A percentile compares a stretch with the other conserved stretches of the same genome.
Conservation (phyloP, 2,329 filamentous ascomycete genomes). For the Sordariomycetes sp. region DNA sequence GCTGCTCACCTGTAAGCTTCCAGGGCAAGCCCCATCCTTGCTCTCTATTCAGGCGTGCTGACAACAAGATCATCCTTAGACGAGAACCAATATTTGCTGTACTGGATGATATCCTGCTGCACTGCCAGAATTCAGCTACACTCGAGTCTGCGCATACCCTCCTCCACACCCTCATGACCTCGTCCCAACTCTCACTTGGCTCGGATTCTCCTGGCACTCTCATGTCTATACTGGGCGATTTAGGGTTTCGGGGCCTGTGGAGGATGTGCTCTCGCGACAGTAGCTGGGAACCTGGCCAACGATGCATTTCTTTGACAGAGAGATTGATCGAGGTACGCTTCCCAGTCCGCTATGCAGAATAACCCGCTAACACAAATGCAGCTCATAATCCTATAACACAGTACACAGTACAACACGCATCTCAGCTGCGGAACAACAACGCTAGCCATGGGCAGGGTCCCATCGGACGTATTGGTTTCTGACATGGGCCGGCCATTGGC, state of each 20-base stretch:
- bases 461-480: no score
- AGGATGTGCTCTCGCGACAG: constrained; percentile 40
- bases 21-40: neutral
- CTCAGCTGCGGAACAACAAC: no score
- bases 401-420: no score
- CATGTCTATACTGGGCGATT: constrained; percentile 42
- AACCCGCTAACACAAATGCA: constrained; percentile 13
- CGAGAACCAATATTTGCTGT: constrained; percentile 45
- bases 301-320: constrained; percentile 44
- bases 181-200: constrained; percentile 36
- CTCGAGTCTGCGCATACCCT: constrained; percentile 51
- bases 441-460: no score
- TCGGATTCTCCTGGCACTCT: constrained; percentile 36
- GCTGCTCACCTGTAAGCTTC: constrained; percentile 45
- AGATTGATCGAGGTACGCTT: constrained; percentile 37
- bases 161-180: constrained; percentile 46
- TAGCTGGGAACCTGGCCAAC: constrained; percentile 35
- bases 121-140: constrained; percentile 50
- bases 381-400: constrained; percentile 20
- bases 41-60: neutral
- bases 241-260: constrained; percentile 56
- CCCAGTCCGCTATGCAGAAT: neutral
- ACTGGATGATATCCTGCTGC: constrained; percentile 50
- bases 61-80: constrained; percentile 20
- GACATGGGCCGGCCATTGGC: no score